Base-by-base conservation (phyloP, 176 grass and related monocot species). In the Leersia perrieri region DNA sequence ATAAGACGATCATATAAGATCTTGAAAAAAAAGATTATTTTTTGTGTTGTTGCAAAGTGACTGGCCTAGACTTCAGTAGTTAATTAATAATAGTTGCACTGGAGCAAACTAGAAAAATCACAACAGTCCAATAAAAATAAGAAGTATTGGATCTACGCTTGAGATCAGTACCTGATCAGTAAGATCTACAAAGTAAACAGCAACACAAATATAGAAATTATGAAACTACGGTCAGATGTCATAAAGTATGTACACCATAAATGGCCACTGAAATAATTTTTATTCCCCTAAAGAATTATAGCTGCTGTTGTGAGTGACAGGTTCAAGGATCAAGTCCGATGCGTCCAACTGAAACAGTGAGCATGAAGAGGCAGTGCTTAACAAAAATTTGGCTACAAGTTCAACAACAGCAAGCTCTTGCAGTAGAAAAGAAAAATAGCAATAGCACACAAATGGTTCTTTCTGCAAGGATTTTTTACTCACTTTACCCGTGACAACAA, bases 401-500 rank as follows among this genome's bases (percentile, higher is more conserved):
- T 85, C 2, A 31, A 57, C n/a, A 34, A 34, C 5, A 66, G 12
- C 49, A 75, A 44, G 2, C 26, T 76, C 39, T 70, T 41, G 38
- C 18, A 69, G 14, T 25, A 36, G 7, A 7, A 34, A 67, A 74
- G 1, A 31, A 27, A 18, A 77, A 51, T 61, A 44, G 7, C 58
- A 70, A 49, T 18, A 85, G 16, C 26, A 22, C 0, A 3, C 13
- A 40, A 25, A 33, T 77, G 67, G 23, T 25, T 78, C 15, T 1
- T 73, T 78, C 4, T 82, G 45, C 63, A 27, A 32, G 51, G 72
- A 11, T 73, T 65, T 65, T 47, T 72, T 89, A 91, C 96, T 91
- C 76, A 98, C 95, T 82, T 63, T 95, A 41, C 96, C 96, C 70
- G 86, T 86, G 67, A 91, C 51, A 22, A 89, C 38, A 47, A 82